A percentile compares a stretch with the other conserved stretches of the same genome.
Evolutionary conservation across 2,329 filamentous ascomycete species (phyloP).

Genomic region (Alternaria sp.): DNA sequence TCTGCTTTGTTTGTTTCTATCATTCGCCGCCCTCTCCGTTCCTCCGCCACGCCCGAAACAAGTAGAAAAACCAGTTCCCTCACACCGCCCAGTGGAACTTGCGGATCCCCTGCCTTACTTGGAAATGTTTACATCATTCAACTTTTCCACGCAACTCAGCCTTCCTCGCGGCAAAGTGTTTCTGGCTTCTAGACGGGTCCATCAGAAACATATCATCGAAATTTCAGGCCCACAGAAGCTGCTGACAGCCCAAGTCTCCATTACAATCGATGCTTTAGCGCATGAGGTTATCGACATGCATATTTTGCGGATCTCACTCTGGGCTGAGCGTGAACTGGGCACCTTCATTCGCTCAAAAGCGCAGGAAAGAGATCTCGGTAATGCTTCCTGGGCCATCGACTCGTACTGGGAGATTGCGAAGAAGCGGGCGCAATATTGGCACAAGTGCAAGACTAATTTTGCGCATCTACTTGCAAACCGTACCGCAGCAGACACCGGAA

Average conservation of each 20-base stretch:
- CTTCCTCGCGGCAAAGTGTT: constrained; percentile 30
- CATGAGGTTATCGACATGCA: constrained; percentile 64
- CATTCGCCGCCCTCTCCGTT: constrained; percentile 44
- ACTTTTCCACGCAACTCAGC: constrained; percentile 64
- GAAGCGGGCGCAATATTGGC: constrained; percentile 70
- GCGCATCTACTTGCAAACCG: constrained; percentile 36
- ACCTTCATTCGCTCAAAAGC: constrained; percentile 59
- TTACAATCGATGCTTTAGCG: constrained; percentile 58
- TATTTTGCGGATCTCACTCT: constrained; percentile 65
- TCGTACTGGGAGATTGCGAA: constrained; percentile 71
- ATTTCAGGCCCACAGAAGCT: constrained; percentile 62
- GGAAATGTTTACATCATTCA: constrained; percentile 73
- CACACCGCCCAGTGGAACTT: constrained; percentile 71
- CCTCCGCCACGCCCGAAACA: constrained; percentile 34
- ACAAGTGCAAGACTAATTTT: constrained; percentile 61
- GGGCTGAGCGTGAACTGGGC: constrained; percentile 66
- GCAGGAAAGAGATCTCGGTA: constrained; percentile 63
- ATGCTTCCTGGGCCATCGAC: constrained; percentile 71
- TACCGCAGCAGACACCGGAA: constrained; percentile 29
- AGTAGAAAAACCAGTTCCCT: constrained; percentile 58
- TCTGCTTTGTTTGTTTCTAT: constrained; percentile 53
- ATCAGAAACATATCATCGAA: constrained; percentile 62
- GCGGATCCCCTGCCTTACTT: constrained; percentile 73
- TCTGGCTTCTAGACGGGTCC: constrained; percentile 24
- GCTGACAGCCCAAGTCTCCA: constrained; percentile 65